A percentile compares a stretch with the other conserved stretches of the same genome.
Evolutionary conservation across 495 filamentous ascomycete species (phyloP).

Genomic region (Neurospora tetraspora): DNA sequence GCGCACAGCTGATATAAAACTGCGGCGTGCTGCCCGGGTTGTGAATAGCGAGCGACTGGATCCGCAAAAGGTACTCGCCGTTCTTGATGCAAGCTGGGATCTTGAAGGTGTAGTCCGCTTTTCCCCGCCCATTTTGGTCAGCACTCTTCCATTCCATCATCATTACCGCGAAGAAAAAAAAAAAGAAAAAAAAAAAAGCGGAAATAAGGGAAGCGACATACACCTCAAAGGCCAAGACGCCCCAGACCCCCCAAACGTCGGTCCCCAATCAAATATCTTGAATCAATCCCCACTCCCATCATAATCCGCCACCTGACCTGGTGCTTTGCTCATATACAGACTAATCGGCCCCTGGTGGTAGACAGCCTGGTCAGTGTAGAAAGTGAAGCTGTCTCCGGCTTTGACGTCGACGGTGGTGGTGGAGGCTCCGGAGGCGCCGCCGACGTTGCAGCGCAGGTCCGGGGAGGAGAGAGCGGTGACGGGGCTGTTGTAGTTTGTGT

Average conservation of each 20-base stretch:
- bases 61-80: slow-evolving; percentile 54
- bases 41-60: slow-evolving; percentile 53
- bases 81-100: slow-evolving; percentile 43
- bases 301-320: slow-evolving; percentile 29
- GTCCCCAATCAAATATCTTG: slow-evolving; percentile 42
- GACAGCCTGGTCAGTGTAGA: slow-evolving; percentile 39
- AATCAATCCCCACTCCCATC: slow-evolving; percentile 46
- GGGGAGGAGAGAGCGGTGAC: slow-evolving; percentile 42
- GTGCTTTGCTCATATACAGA: slow-evolving; percentile 45
- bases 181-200: too few species aligned
- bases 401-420: slow-evolving; percentile 39
- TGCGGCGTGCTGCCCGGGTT: slow-evolving; percentile 41
- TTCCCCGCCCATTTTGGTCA: too few species aligned
- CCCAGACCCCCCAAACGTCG: slow-evolving; percentile 23
- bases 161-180: too few species aligned
- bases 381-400: slow-evolving; percentile 43
- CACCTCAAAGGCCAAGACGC: slow-evolving; percentile 32
- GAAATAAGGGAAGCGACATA: too few species aligned
- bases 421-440: slow-evolving; percentile 33
- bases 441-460: slow-evolving; percentile 51
- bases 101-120: slow-evolving; percentile 36
- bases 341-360: slow-evolving; percentile 53
- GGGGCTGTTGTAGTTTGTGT: slow-evolving; percentile 50
- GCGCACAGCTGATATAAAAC: slow-evolving; percentile 50
- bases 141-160: too few species aligned